phyloP scores from a whole-genome alignment of 352 stramenopile species.

The Phytophthora chlamydospora region DNA sequence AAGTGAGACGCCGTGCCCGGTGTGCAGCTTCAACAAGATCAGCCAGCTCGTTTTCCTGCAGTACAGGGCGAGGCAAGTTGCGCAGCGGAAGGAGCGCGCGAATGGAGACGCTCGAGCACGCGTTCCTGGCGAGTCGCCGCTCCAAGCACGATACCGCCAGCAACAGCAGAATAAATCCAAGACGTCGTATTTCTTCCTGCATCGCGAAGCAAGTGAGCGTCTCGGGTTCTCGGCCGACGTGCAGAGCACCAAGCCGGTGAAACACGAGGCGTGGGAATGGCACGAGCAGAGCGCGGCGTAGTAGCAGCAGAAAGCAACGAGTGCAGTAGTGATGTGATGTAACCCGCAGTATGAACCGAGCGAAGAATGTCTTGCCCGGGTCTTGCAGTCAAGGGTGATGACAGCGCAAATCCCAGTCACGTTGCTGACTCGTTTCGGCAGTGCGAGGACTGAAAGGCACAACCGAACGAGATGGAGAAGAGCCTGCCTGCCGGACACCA shows the following conservation, averaged over 20 bases:
- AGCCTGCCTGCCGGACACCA: slow-evolving; percentile 25
- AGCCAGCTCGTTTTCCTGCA: slow-evolving; percentile 59
- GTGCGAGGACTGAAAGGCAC: slow-evolving; percentile 29
- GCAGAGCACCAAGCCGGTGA: slow-evolving; percentile 10
- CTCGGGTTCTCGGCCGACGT: slow-evolving; percentile 27
- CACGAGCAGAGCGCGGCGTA: slow-evolving; percentile 23
- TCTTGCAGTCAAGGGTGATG: too few species aligned
- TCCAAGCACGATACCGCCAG: slow-evolving; percentile 3
- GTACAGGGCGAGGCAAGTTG: slow-evolving; percentile 15
- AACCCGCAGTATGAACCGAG: too few species aligned
- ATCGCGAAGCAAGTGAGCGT: slow-evolving; percentile 45
- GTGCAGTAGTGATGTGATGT: too few species aligned
- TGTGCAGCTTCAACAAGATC: slow-evolving; percentile 87
- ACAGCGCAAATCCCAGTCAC: slow-evolving; percentile 4
- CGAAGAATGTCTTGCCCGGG: too few species aligned
- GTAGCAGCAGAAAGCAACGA: background rate
- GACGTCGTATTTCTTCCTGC: slow-evolving; percentile 64
- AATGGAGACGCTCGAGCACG: background rate
- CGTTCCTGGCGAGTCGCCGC: background rate
- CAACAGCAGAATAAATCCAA: slow-evolving; percentile 17
- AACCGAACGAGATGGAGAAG: slow-evolving; percentile 30
- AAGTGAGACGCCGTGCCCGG: slow-evolving; percentile 78
- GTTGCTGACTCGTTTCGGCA: slow-evolving; percentile 21
- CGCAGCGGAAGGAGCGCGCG: slow-evolving; percentile 1
- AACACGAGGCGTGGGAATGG: slow-evolving; percentile 65